A percentile compares a stretch with the other conserved stretches of the same genome.
Evolutionary conservation across 225 moss, liverwort and hornwort species (phyloP).

Genomic region (Bryoerythrophyllum caledonicum): DNA sequence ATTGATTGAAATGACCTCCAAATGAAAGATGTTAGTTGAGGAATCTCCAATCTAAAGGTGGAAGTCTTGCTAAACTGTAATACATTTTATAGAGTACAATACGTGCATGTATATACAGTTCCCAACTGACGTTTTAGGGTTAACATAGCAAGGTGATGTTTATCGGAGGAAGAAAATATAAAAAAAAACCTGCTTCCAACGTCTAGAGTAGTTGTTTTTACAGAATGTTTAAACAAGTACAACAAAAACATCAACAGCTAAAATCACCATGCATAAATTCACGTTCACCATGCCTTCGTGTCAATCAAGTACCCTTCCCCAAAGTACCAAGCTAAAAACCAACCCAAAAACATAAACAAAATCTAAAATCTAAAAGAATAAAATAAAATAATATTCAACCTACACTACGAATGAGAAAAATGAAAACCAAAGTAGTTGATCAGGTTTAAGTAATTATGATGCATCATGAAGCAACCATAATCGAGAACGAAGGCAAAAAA

Average conservation of each 20-base stretch:
- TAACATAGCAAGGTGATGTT: too few species aligned
- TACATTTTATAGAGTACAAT: too few species aligned
- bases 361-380: not conserved
- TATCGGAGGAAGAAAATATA: too few species aligned
- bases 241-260: not conserved
- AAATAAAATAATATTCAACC: too few species aligned
- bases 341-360: not conserved
- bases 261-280: slow-evolving; percentile 1
- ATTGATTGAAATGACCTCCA: too few species aligned
- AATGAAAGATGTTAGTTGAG: too few species aligned
- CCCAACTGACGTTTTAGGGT: too few species aligned
- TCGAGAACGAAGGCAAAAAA: not conserved
- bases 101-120: too few species aligned
- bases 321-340: not conserved
- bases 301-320: not conserved
- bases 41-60: too few species aligned
- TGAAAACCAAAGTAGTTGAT: not conserved
- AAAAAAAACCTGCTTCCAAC: too few species aligned
- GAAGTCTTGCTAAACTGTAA: too few species aligned
- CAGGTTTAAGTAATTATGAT: not conserved
- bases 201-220: not conserved
- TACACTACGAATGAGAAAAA: too few species aligned
- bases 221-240: not conserved
- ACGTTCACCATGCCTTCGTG: not conserved
- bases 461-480: not conserved